phyloP scores from a whole-genome alignment of 1,284 basidiomycete genomes.

The Moesziomyces sp. region DNA sequence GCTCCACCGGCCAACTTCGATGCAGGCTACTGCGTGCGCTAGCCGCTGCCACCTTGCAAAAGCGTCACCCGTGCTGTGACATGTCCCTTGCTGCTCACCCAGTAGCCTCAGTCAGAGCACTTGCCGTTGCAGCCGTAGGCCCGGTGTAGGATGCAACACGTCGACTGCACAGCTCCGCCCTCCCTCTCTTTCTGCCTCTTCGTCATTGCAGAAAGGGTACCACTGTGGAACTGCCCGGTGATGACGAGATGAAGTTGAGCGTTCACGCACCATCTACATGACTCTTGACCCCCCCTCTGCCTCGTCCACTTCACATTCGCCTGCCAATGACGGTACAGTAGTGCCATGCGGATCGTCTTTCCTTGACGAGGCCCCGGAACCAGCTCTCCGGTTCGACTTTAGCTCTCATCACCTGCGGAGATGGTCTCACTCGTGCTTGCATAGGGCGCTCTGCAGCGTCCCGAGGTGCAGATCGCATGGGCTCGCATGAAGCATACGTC shows the following conservation, averaged over 20 bases:
- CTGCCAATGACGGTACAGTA: no score
- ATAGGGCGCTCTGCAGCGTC: constrained; percentile 1
- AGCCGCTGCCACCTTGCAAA: background rate
- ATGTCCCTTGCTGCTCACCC: background rate
- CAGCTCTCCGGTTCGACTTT: background rate
- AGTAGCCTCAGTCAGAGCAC: background rate
- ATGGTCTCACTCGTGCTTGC: background rate
- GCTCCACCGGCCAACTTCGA: background rate
- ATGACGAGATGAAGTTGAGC: background rate
- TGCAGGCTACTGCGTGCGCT: background rate
- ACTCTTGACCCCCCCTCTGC: background rate
- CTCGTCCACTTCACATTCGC: no score
- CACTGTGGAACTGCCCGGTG: no score
- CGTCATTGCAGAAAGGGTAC: background rate
- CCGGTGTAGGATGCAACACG: constrained; percentile 28
- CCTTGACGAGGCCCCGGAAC: background rate
- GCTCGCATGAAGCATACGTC: constrained; percentile 17
- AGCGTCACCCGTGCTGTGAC: background rate
- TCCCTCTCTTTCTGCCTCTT: background rate
- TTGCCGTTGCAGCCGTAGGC: background rate
- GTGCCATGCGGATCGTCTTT: no score
- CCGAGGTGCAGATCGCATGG: constrained; percentile 8
- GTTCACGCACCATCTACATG: constrained; percentile 12
- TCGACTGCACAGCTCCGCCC: constrained; percentile 11
- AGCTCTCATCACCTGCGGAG: background rate